phyloP scores from a whole-genome alignment of 1,139 yeast species.

The Nakaseomyces nivariensis region DNA sequence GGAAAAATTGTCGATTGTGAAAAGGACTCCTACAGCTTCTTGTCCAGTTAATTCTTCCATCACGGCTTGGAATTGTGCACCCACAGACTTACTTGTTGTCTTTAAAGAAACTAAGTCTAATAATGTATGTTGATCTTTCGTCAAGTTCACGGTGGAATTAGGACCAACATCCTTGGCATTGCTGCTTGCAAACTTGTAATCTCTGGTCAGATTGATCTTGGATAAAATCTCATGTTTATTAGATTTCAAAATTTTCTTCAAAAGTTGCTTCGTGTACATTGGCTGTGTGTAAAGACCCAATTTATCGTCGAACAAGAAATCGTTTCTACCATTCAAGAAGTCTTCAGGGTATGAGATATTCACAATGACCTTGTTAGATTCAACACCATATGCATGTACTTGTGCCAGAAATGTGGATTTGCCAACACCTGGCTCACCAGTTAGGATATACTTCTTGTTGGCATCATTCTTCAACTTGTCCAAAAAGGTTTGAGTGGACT shows the following conservation, averaged over 20 bases:
- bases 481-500: constrained; percentile 20
- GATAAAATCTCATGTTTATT: constrained; percentile 42
- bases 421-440: constrained; percentile 74
- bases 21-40: constrained; percentile 43
- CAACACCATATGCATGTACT: constrained; percentile 49
- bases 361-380: constrained; percentile 45
- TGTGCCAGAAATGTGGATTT: constrained; percentile 70
- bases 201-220: constrained; percentile 41
- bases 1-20: constrained; percentile 71
- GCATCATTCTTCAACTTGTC: constrained; percentile 22
- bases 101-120: constrained; percentile 34
- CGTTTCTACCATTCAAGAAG: constrained; percentile 62
- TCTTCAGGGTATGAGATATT: constrained; percentile 57
- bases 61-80: constrained; percentile 42
- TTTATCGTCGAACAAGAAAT: constrained; percentile 47
- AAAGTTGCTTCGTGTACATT: constrained; percentile 57
- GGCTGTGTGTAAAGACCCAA: constrained; percentile 61
- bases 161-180: constrained; percentile 19
- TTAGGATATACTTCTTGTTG: constrained; percentile 45
- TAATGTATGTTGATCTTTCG: constrained; percentile 38
- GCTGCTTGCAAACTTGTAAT: constrained; percentile 30
- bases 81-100: constrained; percentile 31
- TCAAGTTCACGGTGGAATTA: constrained; percentile 12
- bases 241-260: constrained; percentile 46
- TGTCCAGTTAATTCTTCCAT: constrained; percentile 43